These are phyloP conservation scores for Salix koriyanagi DNA, from an alignment of 345 rosid species.

Conservation along the genomic window DNA sequence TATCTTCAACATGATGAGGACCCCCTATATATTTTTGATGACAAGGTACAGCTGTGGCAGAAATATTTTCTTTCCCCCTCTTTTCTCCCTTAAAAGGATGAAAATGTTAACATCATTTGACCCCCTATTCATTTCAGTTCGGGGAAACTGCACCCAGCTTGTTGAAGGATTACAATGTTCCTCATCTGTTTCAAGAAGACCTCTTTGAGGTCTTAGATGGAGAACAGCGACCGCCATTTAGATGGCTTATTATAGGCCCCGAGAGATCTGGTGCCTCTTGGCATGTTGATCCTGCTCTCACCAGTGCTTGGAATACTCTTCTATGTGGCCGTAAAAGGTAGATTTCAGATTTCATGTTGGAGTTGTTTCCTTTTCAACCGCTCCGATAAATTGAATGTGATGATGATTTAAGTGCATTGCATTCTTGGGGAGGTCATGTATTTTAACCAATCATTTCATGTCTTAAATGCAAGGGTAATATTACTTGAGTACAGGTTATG, in stretches of 20 bases:
- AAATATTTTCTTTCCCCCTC: background rate
- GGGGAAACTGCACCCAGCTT: conserved; percentile 78
- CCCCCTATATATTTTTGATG: conserved; percentile 91
- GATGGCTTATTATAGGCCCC: conserved; percentile 96
- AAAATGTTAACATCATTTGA: background rate
- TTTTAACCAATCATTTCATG: too few relatives aligned
- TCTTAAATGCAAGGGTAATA: too few relatives aligned
- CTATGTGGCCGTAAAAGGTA: conserved; percentile 95
- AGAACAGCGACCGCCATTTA: conserved; percentile 74
- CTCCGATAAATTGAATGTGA: background rate
- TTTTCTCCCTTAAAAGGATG: background rate
- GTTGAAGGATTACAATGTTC: conserved; percentile 75
- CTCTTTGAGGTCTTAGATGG: conserved; percentile 67
- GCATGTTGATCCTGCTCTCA: conserved; percentile 98
- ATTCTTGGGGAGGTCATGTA: too few relatives aligned
- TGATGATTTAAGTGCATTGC: background rate
- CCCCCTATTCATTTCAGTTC: conserved; percentile 48
- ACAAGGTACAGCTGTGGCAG: conserved; percentile 44
- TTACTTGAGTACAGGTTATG: too few relatives aligned
- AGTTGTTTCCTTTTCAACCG: background rate
- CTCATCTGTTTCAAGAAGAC: conserved; percentile 85
- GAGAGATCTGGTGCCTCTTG: conserved; percentile 99
- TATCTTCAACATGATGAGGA: conserved; percentile 86
- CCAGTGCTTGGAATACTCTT: conserved; percentile 98
- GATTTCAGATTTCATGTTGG: background rate